Percentiles rank a stretch among this genome's conserved stretches.
These are phyloP conservation scores for Saksenaea vasiformis DNA, from an alignment of 371 early-diverging fungal genomes.

Conservation along the genomic window DNA sequence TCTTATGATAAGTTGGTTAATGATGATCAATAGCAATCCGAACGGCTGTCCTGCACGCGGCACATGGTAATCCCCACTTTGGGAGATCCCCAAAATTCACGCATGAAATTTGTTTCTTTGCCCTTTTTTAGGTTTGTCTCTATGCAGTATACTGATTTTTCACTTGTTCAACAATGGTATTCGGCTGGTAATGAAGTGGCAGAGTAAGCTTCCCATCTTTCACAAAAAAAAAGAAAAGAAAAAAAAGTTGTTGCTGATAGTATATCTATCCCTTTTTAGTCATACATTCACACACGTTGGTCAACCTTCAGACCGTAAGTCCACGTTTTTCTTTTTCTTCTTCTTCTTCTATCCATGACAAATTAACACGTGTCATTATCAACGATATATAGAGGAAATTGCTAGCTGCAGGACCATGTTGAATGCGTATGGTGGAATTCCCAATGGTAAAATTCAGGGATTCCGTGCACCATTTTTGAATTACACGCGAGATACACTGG, in stretches of 20 bases:
- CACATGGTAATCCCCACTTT: slow-evolving; percentile 28
- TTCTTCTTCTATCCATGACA: background rate
- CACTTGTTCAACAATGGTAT: slow-evolving; percentile 69
- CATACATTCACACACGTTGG: slow-evolving; percentile 68
- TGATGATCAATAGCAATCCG: background rate
- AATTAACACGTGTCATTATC: background rate
- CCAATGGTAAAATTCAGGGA: slow-evolving; percentile 64
- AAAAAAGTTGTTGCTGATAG: background rate
- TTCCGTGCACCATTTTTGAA: slow-evolving; percentile 74
- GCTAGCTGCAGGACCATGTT: slow-evolving; percentile 50
- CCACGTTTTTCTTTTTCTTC: background rate
- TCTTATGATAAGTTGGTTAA: background rate
- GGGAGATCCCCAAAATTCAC: background rate
- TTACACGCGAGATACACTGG: slow-evolving; percentile 56
- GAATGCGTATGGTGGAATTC: slow-evolving; percentile 66
- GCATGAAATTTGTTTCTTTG: background rate
- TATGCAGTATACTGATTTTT: slow-evolving; percentile 65
- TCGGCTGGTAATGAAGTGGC: slow-evolving; percentile 69
- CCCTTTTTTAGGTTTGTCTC: slow-evolving; percentile 63
- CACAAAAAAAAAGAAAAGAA: background rate
- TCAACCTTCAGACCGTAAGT: slow-evolving; percentile 42
- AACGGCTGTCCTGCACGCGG: slow-evolving; percentile 10
- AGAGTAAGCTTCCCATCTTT: slow-evolving; percentile 35
- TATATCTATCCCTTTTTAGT: too few relatives aligned
- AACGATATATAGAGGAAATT: slow-evolving; percentile 46